phyloP scores from a whole-genome alignment of 192 early-diverging fungal species.

The Backusella luteola region DNA sequence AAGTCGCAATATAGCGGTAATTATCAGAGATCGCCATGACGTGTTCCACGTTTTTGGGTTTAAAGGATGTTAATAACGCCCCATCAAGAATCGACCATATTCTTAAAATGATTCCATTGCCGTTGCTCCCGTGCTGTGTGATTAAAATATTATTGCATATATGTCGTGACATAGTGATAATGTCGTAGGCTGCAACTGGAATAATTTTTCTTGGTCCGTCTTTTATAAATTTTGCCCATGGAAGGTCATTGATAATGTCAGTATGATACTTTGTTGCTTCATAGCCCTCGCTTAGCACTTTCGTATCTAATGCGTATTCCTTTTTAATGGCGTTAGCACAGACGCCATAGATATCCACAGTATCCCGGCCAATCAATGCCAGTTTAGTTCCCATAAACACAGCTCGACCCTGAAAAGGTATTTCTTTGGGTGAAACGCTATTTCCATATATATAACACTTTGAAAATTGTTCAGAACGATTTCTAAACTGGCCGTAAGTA shows the following conservation, averaged over 20 bases:
- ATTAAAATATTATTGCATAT: background rate
- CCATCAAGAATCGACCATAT: slow-evolving; percentile 7
- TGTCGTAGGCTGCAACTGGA: background rate
- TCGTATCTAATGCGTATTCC: background rate
- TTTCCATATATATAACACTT: background rate
- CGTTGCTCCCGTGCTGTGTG: too few species aligned
- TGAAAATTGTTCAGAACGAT: background rate
- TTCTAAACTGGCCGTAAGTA: background rate
- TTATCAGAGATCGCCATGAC: slow-evolving; percentile 2
- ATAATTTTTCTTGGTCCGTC: background rate
- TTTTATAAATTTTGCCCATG: background rate
- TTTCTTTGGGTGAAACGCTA: background rate
- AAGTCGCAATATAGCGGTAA: background rate
- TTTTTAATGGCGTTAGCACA: background rate
- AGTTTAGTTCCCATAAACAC: background rate
- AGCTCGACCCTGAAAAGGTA: background rate
- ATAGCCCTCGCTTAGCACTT: background rate
- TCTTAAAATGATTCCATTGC: background rate
- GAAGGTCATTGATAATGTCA: background rate
- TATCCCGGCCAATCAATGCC: background rate
- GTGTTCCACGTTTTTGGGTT: background rate
- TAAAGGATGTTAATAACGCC: background rate
- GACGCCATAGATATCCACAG: background rate
- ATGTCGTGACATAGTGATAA: background rate
- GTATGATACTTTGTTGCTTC: background rate